Percentiles rank a stretch among this genome's conserved stretches.
These are phyloP conservation scores for Annulohypoxylon maeteangense DNA, from an alignment of 495 filamentous ascomycete species.

Conservation along the genomic window DNA sequence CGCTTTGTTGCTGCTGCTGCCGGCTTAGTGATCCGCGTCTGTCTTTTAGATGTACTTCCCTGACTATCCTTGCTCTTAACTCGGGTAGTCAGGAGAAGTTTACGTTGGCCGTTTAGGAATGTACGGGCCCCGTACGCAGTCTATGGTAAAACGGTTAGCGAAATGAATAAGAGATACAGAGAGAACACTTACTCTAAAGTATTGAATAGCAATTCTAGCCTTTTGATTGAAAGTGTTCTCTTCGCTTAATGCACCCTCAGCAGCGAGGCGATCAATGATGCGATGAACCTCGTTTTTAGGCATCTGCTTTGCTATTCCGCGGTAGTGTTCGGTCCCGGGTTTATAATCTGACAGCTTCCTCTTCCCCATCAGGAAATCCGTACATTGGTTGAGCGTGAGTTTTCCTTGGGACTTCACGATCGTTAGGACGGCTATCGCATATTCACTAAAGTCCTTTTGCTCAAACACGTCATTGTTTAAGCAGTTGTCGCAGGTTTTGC, in stretches of 20 bases:
- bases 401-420: slow-evolving; percentile 68
- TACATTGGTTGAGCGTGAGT: slow-evolving; percentile 65
- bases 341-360: slow-evolving; percentile 53
- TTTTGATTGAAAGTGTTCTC: slow-evolving; percentile 53
- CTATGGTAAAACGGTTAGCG: slow-evolving; percentile 52
- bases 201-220: slow-evolving; percentile 51
- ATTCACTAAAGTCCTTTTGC: slow-evolving; percentile 76
- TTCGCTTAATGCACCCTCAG: slow-evolving; percentile 59
- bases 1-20: slow-evolving; percentile 46
- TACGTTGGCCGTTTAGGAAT: slow-evolving; percentile 46
- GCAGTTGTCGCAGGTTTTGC: slow-evolving; percentile 87
- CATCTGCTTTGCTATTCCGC: slow-evolving; percentile 57
- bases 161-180: slow-evolving; percentile 66
- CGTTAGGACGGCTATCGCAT: slow-evolving; percentile 72
- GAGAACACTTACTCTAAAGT: slow-evolving; percentile 55
- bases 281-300: slow-evolving; percentile 61
- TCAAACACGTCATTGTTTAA: slow-evolving; percentile 70
- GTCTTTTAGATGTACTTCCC: slow-evolving; percentile 25
- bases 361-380: slow-evolving; percentile 59
- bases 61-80: slow-evolving; percentile 47
- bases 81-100: slow-evolving; percentile 48
- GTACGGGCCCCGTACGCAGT: slow-evolving; percentile 46
- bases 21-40: slow-evolving; percentile 32
- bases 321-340: slow-evolving; percentile 46
- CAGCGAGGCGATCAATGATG: slow-evolving; percentile 57